These are phyloP conservation scores for Tolypocladium capitatum DNA, from an alignment of 2,329 filamentous ascomycete genomes.

Conservation along the genomic window DNA sequence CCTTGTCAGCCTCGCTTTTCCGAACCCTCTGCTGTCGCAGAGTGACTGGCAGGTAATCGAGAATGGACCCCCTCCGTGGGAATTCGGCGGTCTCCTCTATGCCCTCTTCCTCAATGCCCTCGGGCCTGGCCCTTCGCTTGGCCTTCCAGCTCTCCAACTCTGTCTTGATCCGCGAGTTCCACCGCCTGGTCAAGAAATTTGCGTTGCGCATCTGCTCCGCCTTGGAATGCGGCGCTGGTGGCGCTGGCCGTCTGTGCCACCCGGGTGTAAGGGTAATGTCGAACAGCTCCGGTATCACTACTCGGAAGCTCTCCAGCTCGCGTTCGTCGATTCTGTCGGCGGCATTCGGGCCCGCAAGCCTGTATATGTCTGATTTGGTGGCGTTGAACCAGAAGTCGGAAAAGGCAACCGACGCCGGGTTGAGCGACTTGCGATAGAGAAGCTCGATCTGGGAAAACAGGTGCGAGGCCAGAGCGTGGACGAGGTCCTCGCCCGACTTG, in stretches of 20 bases:
- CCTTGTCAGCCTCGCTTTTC: slow-evolving; percentile 2
- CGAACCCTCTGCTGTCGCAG: slow-evolving; percentile 3
- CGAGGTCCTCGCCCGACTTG: slow-evolving; percentile 19
- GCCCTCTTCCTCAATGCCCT: slow-evolving; percentile 13
- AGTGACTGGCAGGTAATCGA: slow-evolving; percentile 7
- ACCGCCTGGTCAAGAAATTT: slow-evolving; percentile 32
- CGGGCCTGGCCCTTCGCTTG: slow-evolving; percentile 28
- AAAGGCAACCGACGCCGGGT: slow-evolving; percentile 28
- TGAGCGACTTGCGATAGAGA: slow-evolving; percentile 30
- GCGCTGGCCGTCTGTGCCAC: slow-evolving; percentile 31
- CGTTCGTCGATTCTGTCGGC: slow-evolving; percentile 12
- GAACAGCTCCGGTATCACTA: slow-evolving; percentile 37
- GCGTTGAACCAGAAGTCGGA: slow-evolving; percentile 27
- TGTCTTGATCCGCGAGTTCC: slow-evolving; percentile 33
- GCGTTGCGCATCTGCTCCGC: slow-evolving; percentile 43
- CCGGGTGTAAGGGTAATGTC: slow-evolving; percentile 42
- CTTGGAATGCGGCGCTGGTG: slow-evolving; percentile 30
- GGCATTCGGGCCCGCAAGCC: slow-evolving; percentile 12
- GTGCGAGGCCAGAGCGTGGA: slow-evolving; percentile 23
- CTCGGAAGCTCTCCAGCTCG: slow-evolving; percentile 29
- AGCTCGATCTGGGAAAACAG: slow-evolving; percentile 33
- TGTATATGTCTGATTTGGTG: slow-evolving; percentile 11
- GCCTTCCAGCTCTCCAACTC: slow-evolving; percentile 30
- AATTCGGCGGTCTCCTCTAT: slow-evolving; percentile 4
- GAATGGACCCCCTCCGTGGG: slow-evolving; percentile 3